Evolutionary conservation across 352 stramenopile species (phyloP), one percentile per base, ranked within the genome.

Genomic region (Pythium vanterpoolii): DNA sequence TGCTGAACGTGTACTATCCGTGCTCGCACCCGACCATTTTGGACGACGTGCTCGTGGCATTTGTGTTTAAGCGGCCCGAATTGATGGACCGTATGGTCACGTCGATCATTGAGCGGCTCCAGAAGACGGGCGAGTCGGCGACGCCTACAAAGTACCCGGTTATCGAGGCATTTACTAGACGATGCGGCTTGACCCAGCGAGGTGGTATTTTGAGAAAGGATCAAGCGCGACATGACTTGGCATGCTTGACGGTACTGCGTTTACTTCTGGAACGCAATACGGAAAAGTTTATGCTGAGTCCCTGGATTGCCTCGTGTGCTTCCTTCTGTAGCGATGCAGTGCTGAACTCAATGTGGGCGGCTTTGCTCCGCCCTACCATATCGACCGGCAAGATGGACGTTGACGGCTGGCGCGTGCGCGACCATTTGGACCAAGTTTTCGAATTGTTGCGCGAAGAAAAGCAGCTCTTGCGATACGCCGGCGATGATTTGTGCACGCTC

Each of bases 1-100:
- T 93, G 36, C 69, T 95, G 34, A 83, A 79, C 10, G 81, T 80
- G 13, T 93, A 92, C 52, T 95, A 93, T 59, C 86, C 86, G 40
- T 94, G 83, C 57, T 77, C 68, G 43, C 89, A 95, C 56, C 66
- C 86, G 19, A 93, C 83, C 26, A 69, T 95, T 51, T 65, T 95
- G 51, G 86, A 95, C 50, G 78, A 95, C 58, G 77, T 95, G 13
- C 56, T 95, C 8, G 79, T 74, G 0, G 72, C 66, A 0, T 93
- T 94, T 39, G 64, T 94, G 42, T 90, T 95, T 44, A 83, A 86
- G 48, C 63, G 84, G 19, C 86, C 86, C 0, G 85, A 95, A 64
- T 77, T 87, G 61, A 83, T 81, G n/a, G 71, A 85, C 7, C 34
- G 72, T 23, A 61, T 95, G 45, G 42, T 95, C 23, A 69, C 66